Evolutionary conservation across 2,329 filamentous ascomycete genomes (phyloP).

Genomic region (Dothideomycetes sp.): DNA sequence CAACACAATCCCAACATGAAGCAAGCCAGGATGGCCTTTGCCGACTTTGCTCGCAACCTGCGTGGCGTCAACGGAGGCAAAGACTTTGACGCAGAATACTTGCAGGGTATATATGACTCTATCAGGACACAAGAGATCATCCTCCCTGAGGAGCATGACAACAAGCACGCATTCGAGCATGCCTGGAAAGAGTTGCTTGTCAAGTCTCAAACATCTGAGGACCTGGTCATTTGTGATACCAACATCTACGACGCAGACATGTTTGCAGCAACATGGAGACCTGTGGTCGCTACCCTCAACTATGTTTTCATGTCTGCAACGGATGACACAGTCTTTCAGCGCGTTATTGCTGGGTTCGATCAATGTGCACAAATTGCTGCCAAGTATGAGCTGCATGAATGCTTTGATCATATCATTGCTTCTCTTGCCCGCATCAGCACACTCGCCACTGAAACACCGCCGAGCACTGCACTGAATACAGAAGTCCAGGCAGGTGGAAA

Average conservation of each 20-base stretch:
- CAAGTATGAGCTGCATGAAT: slow-evolving; percentile 71
- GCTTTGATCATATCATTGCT: slow-evolving; percentile 84
- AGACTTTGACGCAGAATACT: slow-evolving; percentile 73
- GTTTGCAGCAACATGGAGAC: slow-evolving; percentile 93
- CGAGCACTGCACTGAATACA: slow-evolving; percentile 83
- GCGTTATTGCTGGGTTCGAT: slow-evolving; percentile 88
- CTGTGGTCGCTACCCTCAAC: slow-evolving; percentile 85
- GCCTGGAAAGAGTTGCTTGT: slow-evolving; percentile 90
- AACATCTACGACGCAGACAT: slow-evolving; percentile 96
- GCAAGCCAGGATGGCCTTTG: slow-evolving; percentile 70
- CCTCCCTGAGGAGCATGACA: slow-evolving; percentile 91
- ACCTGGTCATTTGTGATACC: slow-evolving; percentile 70
- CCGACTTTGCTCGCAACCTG: slow-evolving; percentile 80
- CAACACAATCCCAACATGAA: slow-evolving; percentile 90
- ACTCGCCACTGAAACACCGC: slow-evolving; percentile 61
- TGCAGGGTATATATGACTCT: slow-evolving; percentile 78
- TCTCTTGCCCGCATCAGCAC: slow-evolving; percentile 86
- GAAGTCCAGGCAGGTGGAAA: slow-evolving; percentile 87
- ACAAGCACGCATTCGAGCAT: slow-evolving; percentile 91
- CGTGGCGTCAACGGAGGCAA: slow-evolving; percentile 77
- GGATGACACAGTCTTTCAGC: slow-evolving; percentile 87
- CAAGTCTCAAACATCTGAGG: slow-evolving; percentile 67
- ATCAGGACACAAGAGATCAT: slow-evolving; percentile 95
- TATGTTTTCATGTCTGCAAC: slow-evolving; percentile 99
- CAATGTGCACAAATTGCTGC: slow-evolving; percentile 91